Evolutionary conservation across 2,329 filamentous ascomycete species (phyloP), one percentile per base, ranked within the genome.

Genomic region (Fusarium luffae): DNA sequence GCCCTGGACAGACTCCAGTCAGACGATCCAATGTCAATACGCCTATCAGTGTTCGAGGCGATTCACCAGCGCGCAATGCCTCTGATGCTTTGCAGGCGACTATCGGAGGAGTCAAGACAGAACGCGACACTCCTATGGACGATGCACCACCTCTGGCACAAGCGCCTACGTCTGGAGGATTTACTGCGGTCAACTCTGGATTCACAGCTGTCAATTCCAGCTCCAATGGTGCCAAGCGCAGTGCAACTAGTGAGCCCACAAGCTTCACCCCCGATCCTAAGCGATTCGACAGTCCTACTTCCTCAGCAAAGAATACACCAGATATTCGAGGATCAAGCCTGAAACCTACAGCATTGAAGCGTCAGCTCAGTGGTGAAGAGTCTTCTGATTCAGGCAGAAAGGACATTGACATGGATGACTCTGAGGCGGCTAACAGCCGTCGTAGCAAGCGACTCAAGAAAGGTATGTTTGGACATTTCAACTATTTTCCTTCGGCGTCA

Each of bases 371-470:
- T 73, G 85, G 80, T 59, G 86, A 88, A 34, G 86, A 84, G 61
- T 74, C 74, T 6, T 75, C 83, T 8, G 85, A 87, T 66, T 82
- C 80, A 0, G 73, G 80, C 3, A 84, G 79, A 67, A 85, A 84
- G 64, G 86, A 88, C 21, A 78, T 76, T 12, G 81, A 82, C 6
- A 85, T 82, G 34, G 87, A 88, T 12, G 90, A 93, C 55, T 80
- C 79, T 2, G 91, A 93, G 51, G 84, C 83, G 71, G 88, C 63
- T 18, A 66, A 88, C 66, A 93, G 92, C 69, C 89, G 96, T 67
- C 90, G 95, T 61, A 98, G 94, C 80, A 99, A 99, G 82, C 90
- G 96, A 44, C 85, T 97, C 14, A 97, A 96, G 80, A 97, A 97
- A 63, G 76, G 76, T 72, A 70, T 50, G 23, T 25, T 25, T 25